A percentile compares a stretch with the other conserved stretches of the same genome.
Evolutionary conservation across 805 yeast species (phyloP).

Genomic region (Yarrowia sp.): DNA sequence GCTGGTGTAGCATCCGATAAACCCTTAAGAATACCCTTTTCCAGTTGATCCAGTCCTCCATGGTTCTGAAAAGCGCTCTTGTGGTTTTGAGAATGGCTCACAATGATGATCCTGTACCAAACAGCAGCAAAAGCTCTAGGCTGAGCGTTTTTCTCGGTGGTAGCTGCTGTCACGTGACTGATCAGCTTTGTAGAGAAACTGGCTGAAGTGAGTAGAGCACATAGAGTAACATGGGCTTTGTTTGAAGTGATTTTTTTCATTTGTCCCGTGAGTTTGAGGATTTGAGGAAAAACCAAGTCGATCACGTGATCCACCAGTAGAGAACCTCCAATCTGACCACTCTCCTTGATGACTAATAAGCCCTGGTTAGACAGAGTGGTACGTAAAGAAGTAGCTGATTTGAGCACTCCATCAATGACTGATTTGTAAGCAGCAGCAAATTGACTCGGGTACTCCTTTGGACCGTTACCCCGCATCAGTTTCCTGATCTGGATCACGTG

Average conservation of each 20-base stretch:
- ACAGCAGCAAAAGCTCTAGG: constrained; percentile 68
- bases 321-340: constrained; percentile 34
- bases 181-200: constrained; percentile 53
- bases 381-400: constrained; percentile 69
- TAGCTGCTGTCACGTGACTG: constrained; percentile 49
- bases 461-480: constrained; percentile 58
- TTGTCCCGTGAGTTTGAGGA: constrained; percentile 55
- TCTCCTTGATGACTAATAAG: constrained; percentile 73
- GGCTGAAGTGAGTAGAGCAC: constrained; percentile 56
- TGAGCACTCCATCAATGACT: constrained; percentile 59
- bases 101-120: constrained; percentile 64
- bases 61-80: constrained; percentile 37
- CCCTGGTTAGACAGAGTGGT: constrained; percentile 79
- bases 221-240: constrained; percentile 42
- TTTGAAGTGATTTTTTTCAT: constrained; percentile 66
- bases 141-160: constrained; percentile 66
- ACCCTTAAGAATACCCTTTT: constrained; percentile 55
- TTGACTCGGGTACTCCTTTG: constrained; percentile 40
- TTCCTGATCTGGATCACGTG: constrained; percentile 56
- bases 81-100: constrained; percentile 43
- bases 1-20: constrained; percentile 75
- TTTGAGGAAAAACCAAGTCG: constrained; percentile 50
- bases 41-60: constrained; percentile 46
- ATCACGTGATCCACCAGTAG: constrained; percentile 40
- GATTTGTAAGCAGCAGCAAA: constrained; percentile 42